Evolutionary conservation across 2,329 filamentous ascomycete species (phyloP).

Genomic region (Acephala macrosclerotiorum): DNA sequence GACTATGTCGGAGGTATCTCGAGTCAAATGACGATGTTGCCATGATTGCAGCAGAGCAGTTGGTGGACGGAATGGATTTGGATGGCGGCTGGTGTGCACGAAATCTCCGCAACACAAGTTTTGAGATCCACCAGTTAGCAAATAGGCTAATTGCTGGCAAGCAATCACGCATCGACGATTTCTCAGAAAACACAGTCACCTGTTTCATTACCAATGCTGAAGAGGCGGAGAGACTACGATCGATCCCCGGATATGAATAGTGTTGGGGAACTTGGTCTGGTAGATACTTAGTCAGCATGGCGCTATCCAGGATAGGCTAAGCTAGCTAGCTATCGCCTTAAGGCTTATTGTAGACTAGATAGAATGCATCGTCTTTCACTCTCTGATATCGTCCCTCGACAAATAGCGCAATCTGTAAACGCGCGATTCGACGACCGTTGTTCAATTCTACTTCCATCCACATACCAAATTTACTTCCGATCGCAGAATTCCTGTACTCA

Average conservation of each 20-base stretch:
- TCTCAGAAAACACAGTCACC: background rate
- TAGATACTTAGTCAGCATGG: no score
- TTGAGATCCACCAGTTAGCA: background rate
- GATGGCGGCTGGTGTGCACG: background rate
- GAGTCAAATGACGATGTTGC: background rate
- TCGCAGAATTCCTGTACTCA: no score
- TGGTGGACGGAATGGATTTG: background rate
- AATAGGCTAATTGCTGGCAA: background rate
- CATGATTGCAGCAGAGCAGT: constrained; percentile 1
- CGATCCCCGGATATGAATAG: background rate
- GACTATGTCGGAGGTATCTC: background rate
- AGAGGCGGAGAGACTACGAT: background rate
- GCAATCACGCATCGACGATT: background rate
- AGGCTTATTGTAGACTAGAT: no score
- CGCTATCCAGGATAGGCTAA: no score
- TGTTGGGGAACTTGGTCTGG: no score
- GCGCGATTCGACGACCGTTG: no score
- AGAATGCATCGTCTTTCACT: no score
- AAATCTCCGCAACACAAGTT: background rate
- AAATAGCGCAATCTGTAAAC: no score
- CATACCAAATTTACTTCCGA: no score
- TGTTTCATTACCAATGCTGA: background rate
- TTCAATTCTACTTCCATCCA: no score
- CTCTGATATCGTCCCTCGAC: no score
- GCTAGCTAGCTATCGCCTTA: no score